phyloP scores from a whole-genome alignment of 768 basidiomycete genomes.

The Serpula lacrymans region DNA sequence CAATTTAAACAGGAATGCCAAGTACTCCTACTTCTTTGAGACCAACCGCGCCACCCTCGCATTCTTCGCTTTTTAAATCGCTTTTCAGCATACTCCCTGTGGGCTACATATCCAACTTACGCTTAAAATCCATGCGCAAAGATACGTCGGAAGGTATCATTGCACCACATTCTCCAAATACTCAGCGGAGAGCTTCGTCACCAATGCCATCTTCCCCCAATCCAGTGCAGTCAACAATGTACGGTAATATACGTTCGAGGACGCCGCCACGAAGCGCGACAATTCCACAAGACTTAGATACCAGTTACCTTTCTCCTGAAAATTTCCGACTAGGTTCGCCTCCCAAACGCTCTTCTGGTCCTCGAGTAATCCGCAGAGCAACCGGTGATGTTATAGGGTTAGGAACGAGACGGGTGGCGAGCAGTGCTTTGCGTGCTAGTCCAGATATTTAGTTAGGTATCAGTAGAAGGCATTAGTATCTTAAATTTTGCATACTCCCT shows the following conservation, averaged over 20 bases:
- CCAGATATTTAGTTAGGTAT: too few species aligned
- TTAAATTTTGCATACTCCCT: too few species aligned
- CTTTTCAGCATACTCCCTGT: conserved; percentile 45
- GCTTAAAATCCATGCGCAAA: conserved; percentile 41
- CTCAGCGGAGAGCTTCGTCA: conserved; percentile 8
- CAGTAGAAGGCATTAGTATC: too few species aligned
- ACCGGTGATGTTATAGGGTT: conserved; percentile 17
- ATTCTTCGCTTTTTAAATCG: conserved; percentile 67
- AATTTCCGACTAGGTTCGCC: conserved; percentile 40
- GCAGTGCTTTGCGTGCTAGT: too few species aligned
- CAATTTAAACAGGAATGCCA: conserved; percentile 12
- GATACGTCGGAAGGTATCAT: conserved; percentile 66
- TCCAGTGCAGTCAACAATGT: conserved; percentile 14
- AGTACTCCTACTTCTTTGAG: conserved; percentile 18
- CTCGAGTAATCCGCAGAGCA: conserved; percentile 4
- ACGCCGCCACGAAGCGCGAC: conserved; percentile 21
- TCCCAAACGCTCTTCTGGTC: conserved; percentile 36
- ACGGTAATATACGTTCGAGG: conserved; percentile 8
- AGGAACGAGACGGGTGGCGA: too few species aligned
- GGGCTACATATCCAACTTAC: conserved; percentile 40
- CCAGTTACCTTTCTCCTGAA: conserved; percentile 21
- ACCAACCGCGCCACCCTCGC: conserved; percentile 37
- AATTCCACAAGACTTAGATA: conserved; percentile 33
- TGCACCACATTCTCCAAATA: conserved; percentile 52
- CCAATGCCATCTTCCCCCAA: conserved; percentile 25